Percentiles rank a stretch among this genome's conserved stretches.
These are phyloP conservation scores for Lunularia cruciata DNA, from an alignment of 225 moss, liverwort and hornwort genomes.

Conservation along the genomic window DNA sequence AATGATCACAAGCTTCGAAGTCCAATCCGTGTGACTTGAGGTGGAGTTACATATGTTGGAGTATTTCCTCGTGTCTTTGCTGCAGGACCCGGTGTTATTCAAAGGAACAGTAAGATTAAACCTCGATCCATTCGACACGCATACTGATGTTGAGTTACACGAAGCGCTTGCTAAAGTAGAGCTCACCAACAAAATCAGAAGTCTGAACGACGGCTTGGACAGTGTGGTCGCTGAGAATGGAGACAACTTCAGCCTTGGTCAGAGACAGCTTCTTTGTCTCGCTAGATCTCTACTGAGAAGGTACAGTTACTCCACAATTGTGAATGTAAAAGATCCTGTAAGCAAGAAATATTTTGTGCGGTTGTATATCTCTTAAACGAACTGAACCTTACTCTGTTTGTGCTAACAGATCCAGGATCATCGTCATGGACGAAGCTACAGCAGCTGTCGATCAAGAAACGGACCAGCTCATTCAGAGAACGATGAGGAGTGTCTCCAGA, in stretches of 20 bases:
- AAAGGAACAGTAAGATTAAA: slow-evolving; percentile 80
- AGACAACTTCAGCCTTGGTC: slow-evolving; percentile 81
- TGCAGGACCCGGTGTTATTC: slow-evolving; percentile 91
- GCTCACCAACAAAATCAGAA: slow-evolving; percentile 58
- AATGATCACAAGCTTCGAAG: too few species aligned
- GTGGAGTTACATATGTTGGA: too few species aligned
- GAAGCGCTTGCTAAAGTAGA: slow-evolving; percentile 72
- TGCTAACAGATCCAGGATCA: slow-evolving; percentile 54
- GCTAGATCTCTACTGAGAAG: slow-evolving; percentile 69
- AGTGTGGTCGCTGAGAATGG: slow-evolving; percentile 69
- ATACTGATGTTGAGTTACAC: slow-evolving; percentile 66
- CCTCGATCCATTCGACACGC: slow-evolving; percentile 77
- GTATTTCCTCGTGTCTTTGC: too few species aligned
- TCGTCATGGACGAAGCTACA: slow-evolving; percentile 88
- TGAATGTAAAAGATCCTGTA: too few species aligned
- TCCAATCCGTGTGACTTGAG: too few species aligned
- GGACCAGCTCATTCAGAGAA: slow-evolving; percentile 65
- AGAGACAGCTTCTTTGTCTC: slow-evolving; percentile 76
- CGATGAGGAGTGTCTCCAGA: slow-evolving; percentile 61
- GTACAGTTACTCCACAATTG: too few species aligned
- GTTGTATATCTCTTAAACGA: too few species aligned
- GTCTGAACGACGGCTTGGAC: slow-evolving; percentile 61
- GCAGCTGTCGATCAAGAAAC: slow-evolving; percentile 85
- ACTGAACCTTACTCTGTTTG: too few species aligned
- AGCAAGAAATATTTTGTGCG: too few species aligned